Evolutionary conservation across 768 basidiomycete species (phyloP), one percentile per base, ranked within the genome.

Genomic region (Tubosaeta sp.): DNA sequence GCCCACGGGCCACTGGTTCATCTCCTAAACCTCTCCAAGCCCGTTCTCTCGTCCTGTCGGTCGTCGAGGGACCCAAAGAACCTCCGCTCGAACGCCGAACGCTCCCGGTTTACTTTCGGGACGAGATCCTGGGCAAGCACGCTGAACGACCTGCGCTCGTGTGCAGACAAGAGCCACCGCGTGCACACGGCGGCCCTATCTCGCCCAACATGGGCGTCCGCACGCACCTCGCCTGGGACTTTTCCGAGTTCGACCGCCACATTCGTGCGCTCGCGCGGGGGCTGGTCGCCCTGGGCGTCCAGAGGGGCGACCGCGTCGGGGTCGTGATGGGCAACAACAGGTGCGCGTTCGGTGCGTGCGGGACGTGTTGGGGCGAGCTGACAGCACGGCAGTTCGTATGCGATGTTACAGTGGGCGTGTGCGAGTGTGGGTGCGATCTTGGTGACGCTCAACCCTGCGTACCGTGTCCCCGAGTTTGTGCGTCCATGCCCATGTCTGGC

Each of bases 291-390:
- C 69, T 91, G 70, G 88, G 88, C 14, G 82, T 93, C 4, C 69
- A 72, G 63, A 85, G 79, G 62, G 90, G 90, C 0, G 87, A 90
- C 56, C 74, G 90, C 8, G 82, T 92, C 19, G 90, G 78, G 1
- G 86, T 90, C 7, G 68, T 91, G 34, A 89, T 92, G 88, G 90
- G 89, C 5, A 93, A 91, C 54, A 87, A 80, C 52, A 92, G 90
- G 90, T 87, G 56, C 31, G 71, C 13, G 7, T 24, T 19, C 27
- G 41, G 34, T 39, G 30, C 44, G 25, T 29, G 30, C 10, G 16
- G 13, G 32, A n/a, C n/a, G n/a, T n/a, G n/a, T n/a, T n/a, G 6
- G 18, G 10, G 10, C 12, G 31, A 24, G 22, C 27, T n/a, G 29
- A 45, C n/a, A 39, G 18, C 3, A 4, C 45, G 7, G 27, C 54